A percentile compares a stretch with the other conserved stretches of the same genome.
phyloP scores from a whole-genome alignment of 768 basidiomycete species.

The Lactifluus piperatus region DNA sequence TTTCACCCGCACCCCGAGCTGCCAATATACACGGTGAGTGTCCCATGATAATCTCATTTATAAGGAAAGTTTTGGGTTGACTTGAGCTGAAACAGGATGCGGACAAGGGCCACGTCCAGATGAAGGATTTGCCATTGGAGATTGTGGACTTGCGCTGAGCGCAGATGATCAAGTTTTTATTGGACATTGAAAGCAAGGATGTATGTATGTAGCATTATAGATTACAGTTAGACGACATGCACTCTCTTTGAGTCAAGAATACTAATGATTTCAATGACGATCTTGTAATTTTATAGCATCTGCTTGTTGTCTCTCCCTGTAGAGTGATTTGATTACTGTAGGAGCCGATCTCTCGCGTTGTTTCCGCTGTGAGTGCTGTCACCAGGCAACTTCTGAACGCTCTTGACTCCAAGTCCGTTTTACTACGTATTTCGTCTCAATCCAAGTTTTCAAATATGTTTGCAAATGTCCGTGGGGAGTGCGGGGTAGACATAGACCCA shows the following conservation, averaged over 20 bases:
- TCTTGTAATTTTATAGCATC: slow-evolving; percentile 7
- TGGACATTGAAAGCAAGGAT: background rate
- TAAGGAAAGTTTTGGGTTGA: background rate
- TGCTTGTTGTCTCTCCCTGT: background rate
- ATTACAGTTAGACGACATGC: background rate
- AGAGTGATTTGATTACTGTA: background rate
- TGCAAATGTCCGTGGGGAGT: too few species aligned
- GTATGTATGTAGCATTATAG: slow-evolving; percentile 8
- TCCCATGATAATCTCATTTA: background rate
- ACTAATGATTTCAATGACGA: background rate
- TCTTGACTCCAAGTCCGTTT: too few species aligned
- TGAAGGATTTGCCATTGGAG: slow-evolving; percentile 64
- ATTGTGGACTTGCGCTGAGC: slow-evolving; percentile 68
- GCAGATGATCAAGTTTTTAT: background rate
- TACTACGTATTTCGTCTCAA: too few species aligned
- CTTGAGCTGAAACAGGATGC: slow-evolving; percentile 46
- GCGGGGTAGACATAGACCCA: too few species aligned
- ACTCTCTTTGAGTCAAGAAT: background rate
- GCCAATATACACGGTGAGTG: slow-evolving; percentile 78
- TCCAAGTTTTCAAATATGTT: too few species aligned
- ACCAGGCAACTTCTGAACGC: too few species aligned
- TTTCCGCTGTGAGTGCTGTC: too few species aligned
- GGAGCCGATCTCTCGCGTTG: too few species aligned
- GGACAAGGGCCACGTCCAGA: slow-evolving; percentile 77
- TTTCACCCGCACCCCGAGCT: slow-evolving; percentile 83